Percentiles rank a stretch among this genome's conserved stretches.
Evolutionary conservation across 192 early-diverging fungal species (phyloP).

Genomic region (Entomortierella beljakovae): DNA sequence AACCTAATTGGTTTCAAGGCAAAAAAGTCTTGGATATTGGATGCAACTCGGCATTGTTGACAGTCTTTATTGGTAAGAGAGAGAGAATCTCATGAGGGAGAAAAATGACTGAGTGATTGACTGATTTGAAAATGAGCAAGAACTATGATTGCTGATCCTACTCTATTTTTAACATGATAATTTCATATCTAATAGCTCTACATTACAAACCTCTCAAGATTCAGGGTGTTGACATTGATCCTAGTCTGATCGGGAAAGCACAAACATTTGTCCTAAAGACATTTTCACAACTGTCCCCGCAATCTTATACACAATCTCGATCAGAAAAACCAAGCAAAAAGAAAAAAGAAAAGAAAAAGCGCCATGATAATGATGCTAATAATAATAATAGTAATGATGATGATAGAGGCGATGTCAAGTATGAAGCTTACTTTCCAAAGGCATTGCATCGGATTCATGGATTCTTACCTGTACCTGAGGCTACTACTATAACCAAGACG

Average conservation of each 20-base stretch:
- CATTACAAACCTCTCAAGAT: conserved; percentile 63
- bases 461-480: conserved; percentile 17
- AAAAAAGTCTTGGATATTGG: conserved; percentile 82
- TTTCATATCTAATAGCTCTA: conserved; percentile 55
- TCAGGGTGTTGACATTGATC: conserved; percentile 83
- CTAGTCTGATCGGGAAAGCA: conserved; percentile 70
- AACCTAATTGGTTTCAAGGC: conserved; percentile 58
- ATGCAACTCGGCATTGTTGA: conserved; percentile 78
- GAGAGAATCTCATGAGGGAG: neutral
- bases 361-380: neutral
- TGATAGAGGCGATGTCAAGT: conserved; percentile 7
- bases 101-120: neutral
- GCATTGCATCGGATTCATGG: conserved; percentile 34
- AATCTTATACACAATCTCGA: conserved; percentile 17
- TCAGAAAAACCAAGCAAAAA: neutral
- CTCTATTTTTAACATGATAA: neutral
- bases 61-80: conserved; percentile 62
- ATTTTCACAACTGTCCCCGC: conserved; percentile 53
- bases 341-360: conserved; percentile 7
- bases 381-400: conserved; percentile 2
- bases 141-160: no score
- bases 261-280: conserved; percentile 48
- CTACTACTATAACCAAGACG: conserved; percentile 2
- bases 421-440: conserved; percentile 26
- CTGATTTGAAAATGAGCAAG: neutral